Conservation (phyloP, 371 early-diverging fungal genomes). For the Thermomucor indicae-seudaticae region DNA sequence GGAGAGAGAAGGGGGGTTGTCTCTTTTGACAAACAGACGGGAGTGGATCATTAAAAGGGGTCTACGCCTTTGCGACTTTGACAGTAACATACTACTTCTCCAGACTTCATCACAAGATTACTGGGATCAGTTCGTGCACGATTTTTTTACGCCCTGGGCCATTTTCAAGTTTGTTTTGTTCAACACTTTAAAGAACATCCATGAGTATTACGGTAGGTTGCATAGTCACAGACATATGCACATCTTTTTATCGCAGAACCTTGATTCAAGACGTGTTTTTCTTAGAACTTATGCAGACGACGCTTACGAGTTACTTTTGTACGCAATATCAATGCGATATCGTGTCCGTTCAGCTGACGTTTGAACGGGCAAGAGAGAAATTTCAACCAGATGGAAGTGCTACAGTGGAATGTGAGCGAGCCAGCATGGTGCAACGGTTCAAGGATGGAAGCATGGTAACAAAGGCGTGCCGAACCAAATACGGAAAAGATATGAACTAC, state of each 20-base stretch:
- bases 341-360: slow-evolving; percentile 3
- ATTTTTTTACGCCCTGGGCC: slow-evolving; percentile 2
- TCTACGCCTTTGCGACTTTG: too few species aligned
- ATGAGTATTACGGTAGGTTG: slow-evolving; percentile 6
- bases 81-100: background rate
- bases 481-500: background rate
- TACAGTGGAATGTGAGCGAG: slow-evolving; percentile 4
- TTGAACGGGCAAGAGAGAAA: slow-evolving; percentile 1
- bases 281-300: background rate
- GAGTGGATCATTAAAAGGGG: too few species aligned
- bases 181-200: slow-evolving; percentile 1
- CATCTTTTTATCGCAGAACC: background rate
- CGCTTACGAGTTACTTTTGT: background rate
- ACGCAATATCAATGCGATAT: slow-evolving; percentile 2
- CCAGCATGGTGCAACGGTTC: slow-evolving; percentile 5
- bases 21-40: too few species aligned
- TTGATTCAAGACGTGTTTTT: background rate
- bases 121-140: slow-evolving; percentile 5
- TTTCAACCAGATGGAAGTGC: background rate
- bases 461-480: background rate
- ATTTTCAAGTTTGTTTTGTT: slow-evolving; percentile 1
- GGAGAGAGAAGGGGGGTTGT: background rate
- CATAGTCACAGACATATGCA: background rate
- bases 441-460: slow-evolving; percentile 7
- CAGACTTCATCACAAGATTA: background rate